Base-by-base conservation (phyloP, 495 filamentous ascomycete genomes). In the Lasiosphaeria hispida region DNA sequence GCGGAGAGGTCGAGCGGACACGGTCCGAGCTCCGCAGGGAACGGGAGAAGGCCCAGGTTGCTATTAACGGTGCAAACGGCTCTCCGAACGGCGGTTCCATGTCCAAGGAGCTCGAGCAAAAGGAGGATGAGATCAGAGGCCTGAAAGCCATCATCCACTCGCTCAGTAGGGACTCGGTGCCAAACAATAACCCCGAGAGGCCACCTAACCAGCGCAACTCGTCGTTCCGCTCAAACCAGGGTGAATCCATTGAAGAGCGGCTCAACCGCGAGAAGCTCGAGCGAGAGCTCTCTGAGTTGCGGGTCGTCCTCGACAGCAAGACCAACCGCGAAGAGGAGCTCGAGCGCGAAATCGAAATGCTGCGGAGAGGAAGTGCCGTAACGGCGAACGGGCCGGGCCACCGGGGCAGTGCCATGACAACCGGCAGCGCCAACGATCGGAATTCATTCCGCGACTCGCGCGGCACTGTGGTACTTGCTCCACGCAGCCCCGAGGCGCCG, bases 71-170 rank as follows among this genome's bases (percentile, higher is more conserved):
- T 19, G 74, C 77, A 10, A 76, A 75, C n/a, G 74, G 77, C 3
- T 74, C 79, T 17, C 77, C 76, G 15, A 76, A 76, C 44, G 69
- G 74, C 19, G 53, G 67, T 7, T 74, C 75, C 35, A 69, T 75
- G 40, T 77, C 77, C n/a, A 86, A 88, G 63, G 92, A 96, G 61
- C 72, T 97, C 17, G 93, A 96, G 60, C 90, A 96, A 67, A 90
- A 92, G 64, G 95, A 98, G 62, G 95, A 97, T 61, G 94, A 98
- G 74, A 97, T 98, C 62, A 83, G 92, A 33, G 95, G 94, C 40
- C 77, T 98, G 51, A 97, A 97, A 73, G 94, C 94, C 37, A 97
- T 98, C 65, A 97, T 98, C 48, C 94, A 97, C 71, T 96, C 91
- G 9, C 75, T 98, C 35, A 96, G 90, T 66, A 77, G 88, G n/a